Conservation (phyloP, 441 rosid species). For the Erysimum cheiri region DNA sequence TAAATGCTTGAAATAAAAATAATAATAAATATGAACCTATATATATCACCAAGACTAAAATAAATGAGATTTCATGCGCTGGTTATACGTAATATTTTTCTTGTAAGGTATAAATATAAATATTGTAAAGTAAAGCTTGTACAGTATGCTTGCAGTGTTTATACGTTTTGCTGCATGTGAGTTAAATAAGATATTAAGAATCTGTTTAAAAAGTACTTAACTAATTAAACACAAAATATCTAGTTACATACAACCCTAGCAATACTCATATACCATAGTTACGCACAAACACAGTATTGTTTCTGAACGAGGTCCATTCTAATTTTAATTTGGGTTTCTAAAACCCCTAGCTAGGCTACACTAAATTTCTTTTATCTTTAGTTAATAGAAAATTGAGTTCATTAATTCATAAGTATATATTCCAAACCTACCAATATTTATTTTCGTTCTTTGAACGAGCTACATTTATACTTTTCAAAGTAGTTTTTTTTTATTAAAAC, state of each 20-base stretch:
- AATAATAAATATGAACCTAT: neutral
- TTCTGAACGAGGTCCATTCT: conserved; percentile 3
- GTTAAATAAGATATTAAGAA: conserved; percentile 1
- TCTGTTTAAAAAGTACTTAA: neutral
- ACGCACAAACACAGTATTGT: too few relatives aligned
- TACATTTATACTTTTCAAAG: conserved; percentile 22
- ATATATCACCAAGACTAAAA: neutral
- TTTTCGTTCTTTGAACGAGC: conserved; percentile 4
- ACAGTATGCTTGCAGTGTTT: conserved; percentile 22
- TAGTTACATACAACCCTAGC: neutral
- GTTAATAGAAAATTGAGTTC: neutral
- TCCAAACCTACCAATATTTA: conserved; percentile 9
- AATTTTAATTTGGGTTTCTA: neutral
- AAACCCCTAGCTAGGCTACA: neutral
- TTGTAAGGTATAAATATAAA: neutral
- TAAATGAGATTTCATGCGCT: neutral
- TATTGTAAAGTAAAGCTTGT: conserved; percentile 9
- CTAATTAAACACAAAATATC: neutral
- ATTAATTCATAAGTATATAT: neutral
- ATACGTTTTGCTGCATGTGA: conserved; percentile 17
- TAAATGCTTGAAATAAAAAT: conserved; percentile 27
- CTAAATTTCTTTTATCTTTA: neutral
- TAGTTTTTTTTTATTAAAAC: conserved; percentile 34
- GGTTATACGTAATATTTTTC: neutral
- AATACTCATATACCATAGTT: neutral